These are phyloP conservation scores for Clitoria ternatea DNA, from an alignment of 306 rosid species.

Conservation along the genomic window DNA sequence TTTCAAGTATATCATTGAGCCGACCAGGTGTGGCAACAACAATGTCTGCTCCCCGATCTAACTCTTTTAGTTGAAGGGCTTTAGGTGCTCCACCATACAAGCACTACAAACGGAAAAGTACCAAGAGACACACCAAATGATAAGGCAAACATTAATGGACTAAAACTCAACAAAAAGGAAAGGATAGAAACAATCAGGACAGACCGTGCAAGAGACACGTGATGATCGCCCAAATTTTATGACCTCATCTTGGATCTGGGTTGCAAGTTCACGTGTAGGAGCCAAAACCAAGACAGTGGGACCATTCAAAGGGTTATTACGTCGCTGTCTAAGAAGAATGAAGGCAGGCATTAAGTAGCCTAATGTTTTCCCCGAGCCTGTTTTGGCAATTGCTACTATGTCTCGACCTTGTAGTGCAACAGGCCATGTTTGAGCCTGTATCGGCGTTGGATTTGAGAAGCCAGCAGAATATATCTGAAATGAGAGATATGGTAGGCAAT, in stretches of 20 bases:
- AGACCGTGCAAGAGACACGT: conserved; percentile 86
- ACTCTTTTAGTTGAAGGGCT: conserved; percentile 81
- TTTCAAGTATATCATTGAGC: conserved; percentile 93
- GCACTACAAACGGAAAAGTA: conserved; percentile 60
- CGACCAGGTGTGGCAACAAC: conserved; percentile 99
- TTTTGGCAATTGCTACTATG: conserved; percentile 96
- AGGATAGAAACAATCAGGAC: conserved; percentile 27
- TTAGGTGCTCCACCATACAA: conserved; percentile 98
- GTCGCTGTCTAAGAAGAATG: conserved; percentile 75
- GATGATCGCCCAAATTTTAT: conserved; percentile 87
- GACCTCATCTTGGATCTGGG: conserved; percentile 93
- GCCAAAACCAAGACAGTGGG: conserved; percentile 97
- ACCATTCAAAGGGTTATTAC: conserved; percentile 71
- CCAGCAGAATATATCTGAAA: conserved; percentile 92
- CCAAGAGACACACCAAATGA: conserved; percentile 16
- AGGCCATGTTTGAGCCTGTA: conserved; percentile 99
- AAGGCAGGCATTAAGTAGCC: conserved; percentile 96
- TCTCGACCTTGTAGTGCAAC: conserved; percentile 93
- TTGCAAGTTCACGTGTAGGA: conserved; percentile 99
- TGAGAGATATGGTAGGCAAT: conserved; percentile 32
- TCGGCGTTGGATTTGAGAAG: conserved; percentile 89
- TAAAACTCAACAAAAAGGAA: not conserved
- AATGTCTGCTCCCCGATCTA: conserved; percentile 93
- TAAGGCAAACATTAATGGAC: conserved; percentile 3
- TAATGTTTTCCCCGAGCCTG: conserved; percentile 97